A percentile compares a stretch with the other conserved stretches of the same genome.
Evolutionary conservation across 2,329 filamentous ascomycete genomes (phyloP).

Genomic region (Fusarium cyanostomum): DNA sequence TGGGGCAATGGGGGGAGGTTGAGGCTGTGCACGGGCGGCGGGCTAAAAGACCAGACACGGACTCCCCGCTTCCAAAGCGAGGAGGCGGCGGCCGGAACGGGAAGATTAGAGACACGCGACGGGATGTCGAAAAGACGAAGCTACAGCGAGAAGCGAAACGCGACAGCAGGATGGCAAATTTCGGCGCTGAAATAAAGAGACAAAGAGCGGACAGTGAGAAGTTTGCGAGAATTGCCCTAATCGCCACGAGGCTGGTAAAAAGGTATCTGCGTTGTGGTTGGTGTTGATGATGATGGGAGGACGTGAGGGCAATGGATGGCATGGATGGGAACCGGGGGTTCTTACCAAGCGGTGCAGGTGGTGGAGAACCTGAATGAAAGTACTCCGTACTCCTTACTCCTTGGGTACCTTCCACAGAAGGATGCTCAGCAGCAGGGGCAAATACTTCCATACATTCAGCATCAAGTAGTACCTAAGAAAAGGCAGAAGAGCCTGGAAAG

Average conservation of each 20-base stretch:
- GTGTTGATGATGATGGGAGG: slow-evolving; percentile 31
- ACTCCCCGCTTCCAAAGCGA: slow-evolving; percentile 45
- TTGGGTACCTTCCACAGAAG: too few relatives aligned
- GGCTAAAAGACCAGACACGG: slow-evolving; percentile 41
- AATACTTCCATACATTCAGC: too few relatives aligned
- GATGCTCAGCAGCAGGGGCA: too few relatives aligned
- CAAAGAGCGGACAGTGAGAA: neutral
- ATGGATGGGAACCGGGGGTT: slow-evolving; percentile 6
- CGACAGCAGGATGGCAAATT: neutral
- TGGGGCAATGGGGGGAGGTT: slow-evolving; percentile 40
- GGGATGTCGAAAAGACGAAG: neutral
- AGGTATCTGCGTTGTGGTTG: slow-evolving; percentile 16
- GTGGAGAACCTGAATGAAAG: neutral
- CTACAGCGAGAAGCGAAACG: slow-evolving; percentile 6
- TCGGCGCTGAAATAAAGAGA: neutral
- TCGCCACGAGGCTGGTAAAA: slow-evolving; percentile 21
- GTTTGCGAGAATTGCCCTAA: neutral
- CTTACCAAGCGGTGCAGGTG: slow-evolving; percentile 17
- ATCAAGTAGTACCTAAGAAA: too few relatives aligned
- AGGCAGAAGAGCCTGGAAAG: neutral
- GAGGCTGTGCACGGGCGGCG: slow-evolving; percentile 46
- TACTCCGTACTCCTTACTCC: neutral
- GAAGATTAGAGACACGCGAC: slow-evolving; percentile 33
- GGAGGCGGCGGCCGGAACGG: slow-evolving; percentile 41
- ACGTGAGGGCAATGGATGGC: slow-evolving; percentile 9